These are phyloP conservation scores for Furculomyces boomerangus DNA, from an alignment of 371 early-diverging fungal species.

Conservation along the genomic window DNA sequence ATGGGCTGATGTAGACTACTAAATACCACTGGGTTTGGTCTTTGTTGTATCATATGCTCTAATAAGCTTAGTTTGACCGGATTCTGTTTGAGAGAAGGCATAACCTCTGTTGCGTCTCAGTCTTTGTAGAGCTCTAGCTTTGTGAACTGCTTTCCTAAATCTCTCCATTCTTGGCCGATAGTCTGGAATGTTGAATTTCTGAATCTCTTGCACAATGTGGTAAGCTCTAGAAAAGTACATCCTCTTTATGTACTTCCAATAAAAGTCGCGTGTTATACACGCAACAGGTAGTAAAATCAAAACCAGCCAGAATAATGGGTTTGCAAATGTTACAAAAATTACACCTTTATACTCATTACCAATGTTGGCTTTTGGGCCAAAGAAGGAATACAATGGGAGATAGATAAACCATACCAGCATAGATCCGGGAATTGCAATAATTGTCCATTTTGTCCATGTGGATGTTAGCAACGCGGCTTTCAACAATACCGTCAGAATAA, in stretches of 20 bases:
- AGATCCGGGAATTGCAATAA: constrained; percentile 66
- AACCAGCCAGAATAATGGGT: constrained; percentile 71
- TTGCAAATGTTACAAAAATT: constrained; percentile 47
- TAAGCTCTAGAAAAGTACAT: constrained; percentile 61
- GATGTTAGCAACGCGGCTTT: constrained; percentile 73
- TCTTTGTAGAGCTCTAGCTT: constrained; percentile 83
- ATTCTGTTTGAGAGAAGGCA: constrained; percentile 94
- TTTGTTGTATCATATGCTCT: constrained; percentile 91
- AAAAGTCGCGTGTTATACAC: constrained; percentile 68
- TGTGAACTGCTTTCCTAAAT: constrained; percentile 92
- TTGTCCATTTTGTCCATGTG: constrained; percentile 75
- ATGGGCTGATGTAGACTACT: too few species aligned
- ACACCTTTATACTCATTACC: constrained; percentile 73
- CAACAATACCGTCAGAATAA: constrained; percentile 56
- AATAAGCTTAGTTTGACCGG: constrained; percentile 83
- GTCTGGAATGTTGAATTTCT: constrained; percentile 96
- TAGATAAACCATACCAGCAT: constrained; percentile 71
- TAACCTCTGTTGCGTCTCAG: constrained; percentile 83
- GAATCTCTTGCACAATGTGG: constrained; percentile 94
- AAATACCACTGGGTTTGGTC: constrained; percentile 60
- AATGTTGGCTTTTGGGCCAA: constrained; percentile 56
- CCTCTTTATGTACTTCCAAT: constrained; percentile 75
- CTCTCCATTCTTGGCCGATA: constrained; percentile 91
- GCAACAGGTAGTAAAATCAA: constrained; percentile 61
- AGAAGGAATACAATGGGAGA: constrained; percentile 62